phyloP scores from a whole-genome alignment of 345 rosid species.

The Zanthoxylum bungeanum region DNA sequence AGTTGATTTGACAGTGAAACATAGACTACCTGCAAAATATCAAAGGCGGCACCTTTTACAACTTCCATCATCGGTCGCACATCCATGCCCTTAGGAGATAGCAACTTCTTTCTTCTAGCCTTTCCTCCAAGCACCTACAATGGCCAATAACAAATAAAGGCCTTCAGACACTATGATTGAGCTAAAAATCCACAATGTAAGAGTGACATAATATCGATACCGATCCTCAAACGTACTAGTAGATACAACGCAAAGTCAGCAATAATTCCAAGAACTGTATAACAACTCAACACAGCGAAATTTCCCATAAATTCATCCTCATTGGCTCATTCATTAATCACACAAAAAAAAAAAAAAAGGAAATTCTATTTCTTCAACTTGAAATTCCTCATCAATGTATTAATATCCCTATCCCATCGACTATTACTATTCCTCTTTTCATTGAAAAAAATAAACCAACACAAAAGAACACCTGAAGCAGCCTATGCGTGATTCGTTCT shows the following conservation, averaged over 20 bases:
- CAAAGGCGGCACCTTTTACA: constrained; percentile 87
- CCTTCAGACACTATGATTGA: not conserved
- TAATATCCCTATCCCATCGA: not conserved
- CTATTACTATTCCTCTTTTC: no score
- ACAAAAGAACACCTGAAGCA: constrained; percentile 62
- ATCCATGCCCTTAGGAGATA: constrained; percentile 77
- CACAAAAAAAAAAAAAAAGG: no score
- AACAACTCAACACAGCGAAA: not conserved
- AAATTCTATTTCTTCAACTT: not conserved
- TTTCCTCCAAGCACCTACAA: constrained; percentile 80
- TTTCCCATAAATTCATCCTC: no score
- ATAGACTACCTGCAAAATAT: constrained; percentile 66
- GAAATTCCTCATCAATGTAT: not conserved
- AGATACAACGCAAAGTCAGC: not conserved
- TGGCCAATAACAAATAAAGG: not conserved
- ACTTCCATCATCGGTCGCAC: constrained; percentile 98
- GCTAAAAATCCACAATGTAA: not conserved
- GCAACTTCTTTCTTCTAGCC: constrained; percentile 84
- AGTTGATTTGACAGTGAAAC: not conserved
- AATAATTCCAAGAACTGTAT: not conserved
- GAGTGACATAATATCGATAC: not conserved
- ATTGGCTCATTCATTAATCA: not conserved
- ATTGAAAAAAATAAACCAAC: constrained; percentile 2
- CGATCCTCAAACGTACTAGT: not conserved
- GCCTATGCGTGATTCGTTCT: constrained; percentile 67